Evolutionary conservation across 2,329 filamentous ascomycete genomes (phyloP).

Genomic region (Chrysoporthe cubensis): DNA sequence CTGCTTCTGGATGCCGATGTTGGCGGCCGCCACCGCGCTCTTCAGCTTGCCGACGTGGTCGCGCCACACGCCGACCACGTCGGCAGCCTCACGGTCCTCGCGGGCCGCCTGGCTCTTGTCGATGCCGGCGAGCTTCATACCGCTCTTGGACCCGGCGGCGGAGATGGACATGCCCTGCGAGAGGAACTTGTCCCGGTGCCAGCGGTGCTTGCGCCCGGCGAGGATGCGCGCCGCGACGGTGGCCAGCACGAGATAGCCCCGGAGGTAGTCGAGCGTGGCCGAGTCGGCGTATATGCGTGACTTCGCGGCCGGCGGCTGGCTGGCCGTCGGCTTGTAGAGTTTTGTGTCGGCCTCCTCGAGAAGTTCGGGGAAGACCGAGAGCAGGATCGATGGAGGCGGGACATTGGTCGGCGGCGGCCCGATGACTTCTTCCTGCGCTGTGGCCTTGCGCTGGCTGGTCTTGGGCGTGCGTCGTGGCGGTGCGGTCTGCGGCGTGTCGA

Average conservation of each 20-base stretch:
- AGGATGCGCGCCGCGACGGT: slow-evolving; percentile 78
- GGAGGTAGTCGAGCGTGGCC: slow-evolving; percentile 65
- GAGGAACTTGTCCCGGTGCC: slow-evolving; percentile 86
- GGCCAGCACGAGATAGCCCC: slow-evolving; percentile 65
- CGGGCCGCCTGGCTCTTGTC: slow-evolving; percentile 82
- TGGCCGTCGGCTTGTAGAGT: slow-evolving; percentile 68
- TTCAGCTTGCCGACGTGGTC: slow-evolving; percentile 75
- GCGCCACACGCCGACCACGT: slow-evolving; percentile 76
- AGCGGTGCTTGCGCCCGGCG: slow-evolving; percentile 81
- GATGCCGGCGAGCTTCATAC: slow-evolving; percentile 86
- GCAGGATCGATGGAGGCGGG: slow-evolving; percentile 81
- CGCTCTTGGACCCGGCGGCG: slow-evolving; percentile 70
- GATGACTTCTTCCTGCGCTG: slow-evolving; percentile 34
- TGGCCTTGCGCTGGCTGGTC: slow-evolving; percentile 30
- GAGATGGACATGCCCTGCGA: slow-evolving; percentile 90
- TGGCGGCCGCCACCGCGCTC: slow-evolving; percentile 70
- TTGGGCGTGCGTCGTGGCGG: slow-evolving; percentile 23
- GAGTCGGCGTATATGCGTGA: slow-evolving; percentile 67
- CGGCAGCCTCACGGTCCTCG: slow-evolving; percentile 83
- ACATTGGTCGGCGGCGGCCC: slow-evolving; percentile 77
- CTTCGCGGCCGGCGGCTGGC: slow-evolving; percentile 60
- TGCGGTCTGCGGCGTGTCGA: slow-evolving; percentile 37
- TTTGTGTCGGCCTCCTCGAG: slow-evolving; percentile 67
- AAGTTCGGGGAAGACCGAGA: slow-evolving; percentile 75
- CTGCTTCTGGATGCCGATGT: slow-evolving; percentile 45